Percentiles rank a stretch among this genome's conserved stretches.
These are phyloP conservation scores for Penicillium verrucosum DNA, from an alignment of 2,329 filamentous ascomycete genomes.

Conservation along the genomic window DNA sequence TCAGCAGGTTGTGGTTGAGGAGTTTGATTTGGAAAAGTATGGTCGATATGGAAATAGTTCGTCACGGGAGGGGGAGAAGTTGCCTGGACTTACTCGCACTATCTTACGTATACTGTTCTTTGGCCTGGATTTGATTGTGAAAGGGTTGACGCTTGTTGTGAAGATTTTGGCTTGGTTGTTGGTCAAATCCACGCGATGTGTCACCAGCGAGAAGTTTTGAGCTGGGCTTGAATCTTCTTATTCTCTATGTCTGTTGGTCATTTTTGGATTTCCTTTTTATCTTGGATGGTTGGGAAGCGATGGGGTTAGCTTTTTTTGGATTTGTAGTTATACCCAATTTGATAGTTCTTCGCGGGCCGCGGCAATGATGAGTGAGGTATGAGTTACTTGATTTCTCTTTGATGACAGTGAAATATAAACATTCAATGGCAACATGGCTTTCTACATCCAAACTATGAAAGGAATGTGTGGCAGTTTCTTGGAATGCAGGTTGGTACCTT, in stretches of 20 bases:
- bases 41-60: conserved; percentile 39
- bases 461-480: neutral
- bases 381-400: neutral
- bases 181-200: conserved; percentile 38
- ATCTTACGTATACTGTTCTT: conserved; percentile 40
- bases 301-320: neutral
- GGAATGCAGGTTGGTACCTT: too few species aligned
- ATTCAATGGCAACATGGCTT: neutral
- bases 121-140: conserved; percentile 38
- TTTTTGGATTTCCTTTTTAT: neutral
- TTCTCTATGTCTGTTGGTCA: neutral
- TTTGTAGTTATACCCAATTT: conserved; percentile 13
- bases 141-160: conserved; percentile 36
- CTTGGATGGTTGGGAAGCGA: neutral
- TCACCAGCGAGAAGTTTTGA: conserved; percentile 44
- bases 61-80: conserved; percentile 37
- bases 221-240: conserved; percentile 10
- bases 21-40: conserved; percentile 47
- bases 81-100: conserved; percentile 38
- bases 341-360: neutral
- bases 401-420: too few species aligned
- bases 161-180: conserved; percentile 44
- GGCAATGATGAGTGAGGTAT: neutral
- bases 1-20: conserved; percentile 37
- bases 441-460: neutral